Evolutionary conservation across 2,329 filamentous ascomycete species (phyloP), one percentile per base, ranked within the genome.

Genomic region (Sarocladium oryzae): DNA sequence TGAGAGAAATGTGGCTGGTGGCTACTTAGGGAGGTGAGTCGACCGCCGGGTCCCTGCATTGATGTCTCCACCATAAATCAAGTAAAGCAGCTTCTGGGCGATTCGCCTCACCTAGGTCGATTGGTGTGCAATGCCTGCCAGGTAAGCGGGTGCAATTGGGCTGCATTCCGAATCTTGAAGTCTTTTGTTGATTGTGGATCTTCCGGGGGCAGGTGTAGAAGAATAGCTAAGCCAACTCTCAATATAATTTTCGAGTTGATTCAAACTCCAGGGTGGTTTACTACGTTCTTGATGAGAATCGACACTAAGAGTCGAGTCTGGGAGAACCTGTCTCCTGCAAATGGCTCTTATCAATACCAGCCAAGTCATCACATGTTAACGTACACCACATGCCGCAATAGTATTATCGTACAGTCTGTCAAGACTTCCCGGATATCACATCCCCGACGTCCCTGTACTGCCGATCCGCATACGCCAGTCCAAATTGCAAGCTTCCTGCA

Each of bases 381-480:
- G n/a, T n/a, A n/a, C n/a, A n/a, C n/a, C n/a, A n/a, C n/a, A n/a
- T n/a, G n/a, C n/a, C n/a, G n/a, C n/a, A n/a, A 16, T 37, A 15
- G 11, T 37, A 8, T 15, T 16, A 37, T 37, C n/a, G 6, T 16
- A 16, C 35, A 37, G 35, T 5, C 35, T 15, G 8, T 6, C 16
- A 8, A 8, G 5, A n/a, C 23, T 28, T 24, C 7, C 23, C 23
- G 40, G 43, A 16, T 48, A 74, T 64, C 9, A 65, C 63, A 2
- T 57, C 59, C 11, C 73, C 72, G 18, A 75, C 57, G 53, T 67
- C 67, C 43, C 76, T 67, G 56, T 78, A 79, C 55, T 59, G 67
- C 51, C 75, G 64, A 63, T 79, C 72, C 43, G 73, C 72, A 60
- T 79, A 78, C 20, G 72, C 62, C 56, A 79, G 61, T 15, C 71